Conservation (phyloP, 2,329 filamentous ascomycete genomes). For the Neospermospora avenae region DNA sequence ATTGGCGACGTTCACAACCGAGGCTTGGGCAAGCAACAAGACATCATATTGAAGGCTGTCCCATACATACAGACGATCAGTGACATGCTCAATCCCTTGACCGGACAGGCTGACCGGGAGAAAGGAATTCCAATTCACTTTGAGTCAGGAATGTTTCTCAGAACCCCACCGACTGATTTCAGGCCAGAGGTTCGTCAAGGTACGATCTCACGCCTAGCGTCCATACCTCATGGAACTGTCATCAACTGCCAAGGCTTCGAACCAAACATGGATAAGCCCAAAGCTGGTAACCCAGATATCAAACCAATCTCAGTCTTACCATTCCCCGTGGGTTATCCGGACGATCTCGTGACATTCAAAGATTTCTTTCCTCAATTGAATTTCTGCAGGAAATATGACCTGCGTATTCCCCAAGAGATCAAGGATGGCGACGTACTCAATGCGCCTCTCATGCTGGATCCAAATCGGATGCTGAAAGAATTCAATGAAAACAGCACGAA, state of each 20-base stretch:
- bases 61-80: slow-evolving; percentile 38
- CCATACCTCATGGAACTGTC: slow-evolving; percentile 1
- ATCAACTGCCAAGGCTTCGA: slow-evolving; percentile 4
- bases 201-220: slow-evolving; percentile 5
- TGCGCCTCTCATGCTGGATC: slow-evolving; percentile 2
- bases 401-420: slow-evolving; percentile 4
- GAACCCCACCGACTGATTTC: not conserved
- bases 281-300: not conserved
- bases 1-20: slow-evolving; percentile 40
- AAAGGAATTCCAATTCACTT: slow-evolving; percentile 30
- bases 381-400: not conserved
- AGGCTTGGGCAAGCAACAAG: slow-evolving; percentile 33
- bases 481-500: slow-evolving; percentile 1
- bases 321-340: slow-evolving; percentile 1
- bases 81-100: slow-evolving; percentile 33
- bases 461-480: slow-evolving; percentile 2
- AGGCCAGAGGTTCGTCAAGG: not conserved
- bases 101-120: slow-evolving; percentile 31
- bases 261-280: not conserved
- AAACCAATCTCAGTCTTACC: slow-evolving; percentile 2
- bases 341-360: not conserved
- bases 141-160: slow-evolving; percentile 1
- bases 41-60: slow-evolving; percentile 38
- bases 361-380: slow-evolving; percentile 2
- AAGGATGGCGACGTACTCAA: not conserved